A percentile compares a stretch with the other conserved stretches of the same genome.
phyloP scores from a whole-genome alignment of 2,329 filamentous ascomycete genomes.

The Colletotrichum siamense region DNA sequence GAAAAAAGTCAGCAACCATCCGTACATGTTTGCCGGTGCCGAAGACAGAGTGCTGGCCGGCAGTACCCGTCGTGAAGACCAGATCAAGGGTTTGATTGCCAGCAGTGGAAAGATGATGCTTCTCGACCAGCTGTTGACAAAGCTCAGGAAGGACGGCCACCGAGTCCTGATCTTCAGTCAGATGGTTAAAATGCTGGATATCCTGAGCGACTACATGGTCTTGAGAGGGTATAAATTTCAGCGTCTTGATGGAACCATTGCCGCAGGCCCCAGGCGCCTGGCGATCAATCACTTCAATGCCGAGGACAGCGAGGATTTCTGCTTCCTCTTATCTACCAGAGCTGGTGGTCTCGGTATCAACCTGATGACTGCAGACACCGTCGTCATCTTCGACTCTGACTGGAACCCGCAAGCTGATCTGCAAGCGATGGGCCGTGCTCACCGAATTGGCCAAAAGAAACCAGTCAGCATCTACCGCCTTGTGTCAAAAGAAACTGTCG shows the following conservation, averaged over 20 bases:
- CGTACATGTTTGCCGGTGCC: constrained; percentile 95
- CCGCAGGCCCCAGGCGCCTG: constrained; percentile 83
- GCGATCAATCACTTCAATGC: constrained; percentile 99
- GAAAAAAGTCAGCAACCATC: constrained; percentile 99
- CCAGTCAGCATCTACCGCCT: constrained; percentile 96
- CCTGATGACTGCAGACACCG: constrained; percentile 97
- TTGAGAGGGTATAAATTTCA: constrained; percentile 95
- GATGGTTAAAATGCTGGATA: constrained; percentile 99
- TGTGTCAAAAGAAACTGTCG: constrained; percentile 97
- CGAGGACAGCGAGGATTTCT: constrained; percentile 94
- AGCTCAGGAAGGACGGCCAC: constrained; percentile 91
- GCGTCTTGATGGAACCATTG: constrained; percentile 92
- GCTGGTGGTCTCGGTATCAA: constrained; percentile 99
- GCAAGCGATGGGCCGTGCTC: constrained; percentile 97
- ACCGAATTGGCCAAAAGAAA: constrained; percentile 95
- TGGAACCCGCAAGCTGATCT: constrained; percentile 99
- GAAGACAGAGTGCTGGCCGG: constrained; percentile 88
- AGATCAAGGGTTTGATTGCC: constrained; percentile 90
- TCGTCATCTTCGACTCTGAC: constrained; percentile 96
- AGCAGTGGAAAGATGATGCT: constrained; percentile 99
- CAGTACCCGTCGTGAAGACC: constrained; percentile 83
- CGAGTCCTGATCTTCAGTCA: constrained; percentile 98
- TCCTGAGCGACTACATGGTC: constrained; percentile 91
- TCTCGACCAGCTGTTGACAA: constrained; percentile 91
- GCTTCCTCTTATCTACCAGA: constrained; percentile 92